Evolutionary conservation across 345 rosid genomes (phyloP).

Genomic region (Corymbia maculata): DNA sequence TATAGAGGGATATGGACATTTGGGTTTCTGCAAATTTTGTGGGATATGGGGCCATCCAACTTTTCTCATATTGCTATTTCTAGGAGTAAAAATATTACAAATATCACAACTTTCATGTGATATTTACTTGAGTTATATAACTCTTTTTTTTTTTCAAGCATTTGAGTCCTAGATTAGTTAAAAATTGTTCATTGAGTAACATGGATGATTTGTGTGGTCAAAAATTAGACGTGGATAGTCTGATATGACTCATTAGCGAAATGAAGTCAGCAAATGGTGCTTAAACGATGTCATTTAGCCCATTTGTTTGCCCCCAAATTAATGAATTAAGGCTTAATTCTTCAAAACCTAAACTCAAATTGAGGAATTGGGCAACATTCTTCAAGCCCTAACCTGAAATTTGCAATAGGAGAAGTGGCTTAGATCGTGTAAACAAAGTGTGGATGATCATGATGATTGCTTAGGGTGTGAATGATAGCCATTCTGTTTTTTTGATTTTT

Average conservation of each 20-base stretch:
- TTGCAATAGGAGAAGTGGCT: not conserved
- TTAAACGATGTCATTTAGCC: not conserved
- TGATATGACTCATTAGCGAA: accelerated
- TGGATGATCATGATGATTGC: not conserved
- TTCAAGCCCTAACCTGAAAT: not conserved
- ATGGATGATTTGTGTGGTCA: not conserved
- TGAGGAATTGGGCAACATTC: not conserved
- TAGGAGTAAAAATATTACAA: not conserved
- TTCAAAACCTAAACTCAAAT: not conserved
- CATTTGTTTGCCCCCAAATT: not conserved
- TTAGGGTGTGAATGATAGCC: no score
- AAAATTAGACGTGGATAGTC: not conserved
- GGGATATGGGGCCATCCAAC: not conserved
- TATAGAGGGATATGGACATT: not conserved
- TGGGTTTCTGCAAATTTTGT: not conserved
- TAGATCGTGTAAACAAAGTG: not conserved
- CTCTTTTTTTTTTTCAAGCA: no score
- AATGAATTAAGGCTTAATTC: not conserved
- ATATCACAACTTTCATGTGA: not conserved
- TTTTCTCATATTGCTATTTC: not conserved
- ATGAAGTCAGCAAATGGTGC: not conserved
- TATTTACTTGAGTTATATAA: no score
- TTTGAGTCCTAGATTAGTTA: no score
- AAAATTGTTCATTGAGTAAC: accelerated
- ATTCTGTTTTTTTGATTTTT: no score